Conservation (phyloP, 495 filamentous ascomycete genomes). For the Glonium stellatum region DNA sequence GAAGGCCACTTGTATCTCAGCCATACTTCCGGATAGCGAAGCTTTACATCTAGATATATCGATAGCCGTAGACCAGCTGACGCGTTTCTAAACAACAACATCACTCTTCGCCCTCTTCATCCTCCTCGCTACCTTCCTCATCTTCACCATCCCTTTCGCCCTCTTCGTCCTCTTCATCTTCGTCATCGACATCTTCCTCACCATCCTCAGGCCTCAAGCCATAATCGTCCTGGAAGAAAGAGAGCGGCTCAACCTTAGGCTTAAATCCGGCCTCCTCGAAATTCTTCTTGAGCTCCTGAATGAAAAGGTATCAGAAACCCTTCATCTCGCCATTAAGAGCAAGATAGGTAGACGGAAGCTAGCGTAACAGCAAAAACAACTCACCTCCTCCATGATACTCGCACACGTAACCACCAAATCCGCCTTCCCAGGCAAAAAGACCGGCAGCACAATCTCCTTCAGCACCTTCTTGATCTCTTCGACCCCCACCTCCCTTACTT, state of each 20-base stretch:
- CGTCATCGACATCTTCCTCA: not conserved
- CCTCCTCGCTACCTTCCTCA: not conserved
- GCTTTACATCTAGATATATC: not conserved
- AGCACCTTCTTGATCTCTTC: slow-evolving; percentile 74
- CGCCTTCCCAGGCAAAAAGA: slow-evolving; percentile 68
- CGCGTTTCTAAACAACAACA: too few species aligned
- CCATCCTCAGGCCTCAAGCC: slow-evolving; percentile 52
- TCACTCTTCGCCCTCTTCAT: not conserved
- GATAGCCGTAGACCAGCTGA: not conserved
- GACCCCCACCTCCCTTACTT: slow-evolving; percentile 64
- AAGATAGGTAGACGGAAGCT: not conserved
- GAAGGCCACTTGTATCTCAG: too few species aligned
- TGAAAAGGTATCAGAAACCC: not conserved
- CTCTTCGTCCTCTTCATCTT: slow-evolving; percentile 1
- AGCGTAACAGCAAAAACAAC: slow-evolving; percentile 22
- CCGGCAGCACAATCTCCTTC: slow-evolving; percentile 64
- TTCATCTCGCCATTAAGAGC: not conserved
- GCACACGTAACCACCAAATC: slow-evolving; percentile 88
- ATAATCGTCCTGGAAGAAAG: slow-evolving; percentile 85
- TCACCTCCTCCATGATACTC: slow-evolving; percentile 74
- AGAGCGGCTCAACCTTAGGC: slow-evolving; percentile 64
- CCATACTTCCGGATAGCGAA: not conserved
- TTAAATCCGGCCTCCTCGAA: slow-evolving; percentile 72
- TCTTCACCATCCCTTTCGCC: too few species aligned
- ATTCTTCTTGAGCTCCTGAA: slow-evolving; percentile 60